Evolutionary conservation across 192 early-diverging fungal species (phyloP), one percentile per base, ranked within the genome.

Genomic region (Mortierella antarctica): DNA sequence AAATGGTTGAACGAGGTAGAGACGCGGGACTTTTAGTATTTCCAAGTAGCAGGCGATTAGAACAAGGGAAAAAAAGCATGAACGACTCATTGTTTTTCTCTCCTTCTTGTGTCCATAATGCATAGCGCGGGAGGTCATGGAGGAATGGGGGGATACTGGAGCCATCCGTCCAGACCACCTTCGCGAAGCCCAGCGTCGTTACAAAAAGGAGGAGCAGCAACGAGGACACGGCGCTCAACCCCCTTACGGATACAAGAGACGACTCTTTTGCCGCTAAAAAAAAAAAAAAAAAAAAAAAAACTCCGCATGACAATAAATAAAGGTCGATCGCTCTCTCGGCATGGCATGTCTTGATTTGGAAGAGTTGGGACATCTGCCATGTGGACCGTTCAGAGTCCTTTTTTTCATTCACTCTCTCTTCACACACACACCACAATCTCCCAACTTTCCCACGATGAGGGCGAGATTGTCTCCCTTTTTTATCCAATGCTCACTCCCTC

Each of bases 131-230:
- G 89, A 94, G 71, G 85, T 97, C 7, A 92, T 93, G 91, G 79
- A 86, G n/a, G 94, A 95, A 18, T 91, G 92, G 85, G 91, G 91
- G 15, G 88, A 96, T 51, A 79, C 78, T 5, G 94, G 95, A 4
- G 67, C 94, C 0, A 86, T 97, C n/a, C 75, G 85, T 31, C 96
- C 96, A 7, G 95, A 92, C 40, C 95, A 97, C 75, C 67, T 97
- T 62, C 85, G 95, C 8, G 96, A 97, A 71, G 96, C 96, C 7
- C 93, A 92, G 66, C 83, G 94, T 49, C 84, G 91, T 61, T 92
- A 95, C 70, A 91, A 91, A 76, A 86, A 84, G 46, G 85, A 89
- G 40, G 75, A 78, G 14, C 61, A 65, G 2, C 62, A 70, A 42
- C 54, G 49, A 5, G 75, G 75, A 5, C 52, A 52, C 6, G 75